phyloP scores from a whole-genome alignment of 2,329 filamentous ascomycete species.

The Gyromitra esculenta region DNA sequence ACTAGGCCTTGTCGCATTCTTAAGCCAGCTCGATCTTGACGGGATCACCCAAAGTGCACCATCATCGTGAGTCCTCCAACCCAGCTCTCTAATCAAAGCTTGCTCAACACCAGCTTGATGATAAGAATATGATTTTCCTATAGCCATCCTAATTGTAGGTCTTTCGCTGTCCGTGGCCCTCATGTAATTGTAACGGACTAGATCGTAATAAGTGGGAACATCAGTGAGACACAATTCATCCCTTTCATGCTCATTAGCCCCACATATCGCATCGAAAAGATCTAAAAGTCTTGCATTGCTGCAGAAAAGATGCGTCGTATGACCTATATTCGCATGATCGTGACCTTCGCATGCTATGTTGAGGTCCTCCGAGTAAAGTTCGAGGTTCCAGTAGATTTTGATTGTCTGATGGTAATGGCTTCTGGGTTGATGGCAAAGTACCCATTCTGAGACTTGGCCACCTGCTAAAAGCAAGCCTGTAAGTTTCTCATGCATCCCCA shows the following conservation, averaged over 20 bases:
- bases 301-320: constrained; percentile 39
- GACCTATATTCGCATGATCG: constrained; percentile 21
- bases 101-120: constrained; percentile 38
- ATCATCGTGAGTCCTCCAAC: constrained; percentile 40
- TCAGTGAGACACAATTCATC: constrained; percentile 41
- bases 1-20: constrained; percentile 22
- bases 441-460: constrained; percentile 28
- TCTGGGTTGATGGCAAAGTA: constrained; percentile 37
- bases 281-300: constrained; percentile 43
- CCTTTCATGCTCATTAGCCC: constrained; percentile 25
- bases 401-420: constrained; percentile 42
- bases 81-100: constrained; percentile 37
- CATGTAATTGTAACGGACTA: constrained; percentile 45
- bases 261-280: constrained; percentile 41
- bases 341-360: constrained; percentile 9
- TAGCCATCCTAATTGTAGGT: constrained; percentile 46
- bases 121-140: constrained; percentile 45
- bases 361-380: constrained; percentile 45
- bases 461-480: constrained; percentile 37
- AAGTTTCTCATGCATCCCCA: constrained; percentile 29
- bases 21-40: constrained; percentile 39
- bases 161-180: constrained; percentile 27
- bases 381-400: constrained; percentile 47
- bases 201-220: constrained; percentile 44
- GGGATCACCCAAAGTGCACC: constrained; percentile 41